Percentiles rank a stretch among this genome's conserved stretches.
Conservation (phyloP, 768 basidiomycete genomes). For the Udeniomyces megalosporus region DNA sequence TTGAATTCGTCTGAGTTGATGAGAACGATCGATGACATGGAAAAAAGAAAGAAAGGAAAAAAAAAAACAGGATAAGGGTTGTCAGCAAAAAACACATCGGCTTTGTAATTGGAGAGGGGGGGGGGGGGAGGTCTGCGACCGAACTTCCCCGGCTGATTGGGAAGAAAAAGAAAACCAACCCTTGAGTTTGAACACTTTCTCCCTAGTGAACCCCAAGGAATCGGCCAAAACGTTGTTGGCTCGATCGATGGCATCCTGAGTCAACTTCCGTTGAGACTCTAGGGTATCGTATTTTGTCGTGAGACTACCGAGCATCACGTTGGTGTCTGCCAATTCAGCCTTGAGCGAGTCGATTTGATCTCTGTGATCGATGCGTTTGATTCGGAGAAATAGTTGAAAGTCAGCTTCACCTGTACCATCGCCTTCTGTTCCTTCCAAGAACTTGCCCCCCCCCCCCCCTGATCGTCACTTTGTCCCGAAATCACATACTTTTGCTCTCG, state of each 20-base stretch:
- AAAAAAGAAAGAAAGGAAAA: neutral
- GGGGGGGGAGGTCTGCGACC: no score
- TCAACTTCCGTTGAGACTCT: conserved; percentile 20
- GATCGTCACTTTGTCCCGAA: neutral
- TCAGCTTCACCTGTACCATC: no score
- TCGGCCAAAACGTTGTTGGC: conserved; percentile 26
- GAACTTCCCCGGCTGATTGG: neutral
- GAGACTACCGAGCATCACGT: conserved; percentile 23
- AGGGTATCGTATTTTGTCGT: conserved; percentile 23
- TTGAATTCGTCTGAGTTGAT: conserved; percentile 22
- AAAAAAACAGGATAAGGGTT: no score
- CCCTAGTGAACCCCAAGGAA: conserved; percentile 23
- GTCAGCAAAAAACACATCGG: no score
- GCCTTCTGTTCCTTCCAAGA: no score
- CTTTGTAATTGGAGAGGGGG: no score
- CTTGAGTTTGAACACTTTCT: conserved; percentile 24
- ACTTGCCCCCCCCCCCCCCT: no score
- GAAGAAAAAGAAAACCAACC: conserved; percentile 22
- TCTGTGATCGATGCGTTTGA: conserved; percentile 10
- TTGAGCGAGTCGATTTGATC: conserved; percentile 25
- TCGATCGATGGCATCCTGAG: conserved; percentile 21
- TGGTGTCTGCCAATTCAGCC: conserved; percentile 23
- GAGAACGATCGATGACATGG: neutral
- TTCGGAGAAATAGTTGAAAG: neutral
- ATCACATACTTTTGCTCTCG: conserved; percentile 15